These are phyloP conservation scores for Trichoderma gracile DNA, from an alignment of 2,329 filamentous ascomycete species.

Conservation along the genomic window DNA sequence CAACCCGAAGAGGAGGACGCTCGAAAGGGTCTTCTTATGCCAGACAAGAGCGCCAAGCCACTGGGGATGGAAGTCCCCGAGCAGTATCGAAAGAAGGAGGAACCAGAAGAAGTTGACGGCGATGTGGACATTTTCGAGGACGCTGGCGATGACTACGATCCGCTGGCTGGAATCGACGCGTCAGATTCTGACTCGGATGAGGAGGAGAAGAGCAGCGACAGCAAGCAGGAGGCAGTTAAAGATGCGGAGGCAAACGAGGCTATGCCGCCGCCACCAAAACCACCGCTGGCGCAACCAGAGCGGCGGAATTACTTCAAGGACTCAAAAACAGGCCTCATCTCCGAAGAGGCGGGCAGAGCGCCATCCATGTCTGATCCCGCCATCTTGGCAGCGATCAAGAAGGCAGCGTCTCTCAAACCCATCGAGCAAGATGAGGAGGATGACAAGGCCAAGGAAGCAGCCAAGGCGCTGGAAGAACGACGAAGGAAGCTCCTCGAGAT, in stretches of 20 bases:
- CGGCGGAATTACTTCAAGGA: constrained; percentile 64
- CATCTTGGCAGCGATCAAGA: constrained; percentile 81
- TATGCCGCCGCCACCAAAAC: constrained; percentile 52
- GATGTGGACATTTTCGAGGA: constrained; percentile 67
- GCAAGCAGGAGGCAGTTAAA: constrained; percentile 32
- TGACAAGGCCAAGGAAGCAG: constrained; percentile 46
- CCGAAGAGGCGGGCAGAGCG: constrained; percentile 51
- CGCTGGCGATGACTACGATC: constrained; percentile 67
- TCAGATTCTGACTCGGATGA: constrained; percentile 49
- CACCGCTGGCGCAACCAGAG: constrained; percentile 39
- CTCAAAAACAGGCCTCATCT: constrained; percentile 55
- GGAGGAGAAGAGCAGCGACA: constrained; percentile 42
- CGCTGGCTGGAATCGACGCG: constrained; percentile 58
- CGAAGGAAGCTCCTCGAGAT: constrained; percentile 72
- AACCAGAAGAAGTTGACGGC: constrained; percentile 53
- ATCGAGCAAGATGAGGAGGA: constrained; percentile 42
- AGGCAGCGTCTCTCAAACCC: constrained; percentile 68
- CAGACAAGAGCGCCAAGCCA: constrained; percentile 57
- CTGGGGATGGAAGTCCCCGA: constrained; percentile 68
- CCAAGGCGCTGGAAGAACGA: constrained; percentile 63
- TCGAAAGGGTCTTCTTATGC: constrained; percentile 50
- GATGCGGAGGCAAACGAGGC: constrained; percentile 31
- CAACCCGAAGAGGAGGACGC: constrained; percentile 43
- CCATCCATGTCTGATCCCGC: constrained; percentile 71
- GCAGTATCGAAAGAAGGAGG: constrained; percentile 51